Percentiles rank a stretch among this genome's conserved stretches.
phyloP scores from a whole-genome alignment of 2,329 filamentous ascomycete species.

The Xylariaceae sp. region DNA sequence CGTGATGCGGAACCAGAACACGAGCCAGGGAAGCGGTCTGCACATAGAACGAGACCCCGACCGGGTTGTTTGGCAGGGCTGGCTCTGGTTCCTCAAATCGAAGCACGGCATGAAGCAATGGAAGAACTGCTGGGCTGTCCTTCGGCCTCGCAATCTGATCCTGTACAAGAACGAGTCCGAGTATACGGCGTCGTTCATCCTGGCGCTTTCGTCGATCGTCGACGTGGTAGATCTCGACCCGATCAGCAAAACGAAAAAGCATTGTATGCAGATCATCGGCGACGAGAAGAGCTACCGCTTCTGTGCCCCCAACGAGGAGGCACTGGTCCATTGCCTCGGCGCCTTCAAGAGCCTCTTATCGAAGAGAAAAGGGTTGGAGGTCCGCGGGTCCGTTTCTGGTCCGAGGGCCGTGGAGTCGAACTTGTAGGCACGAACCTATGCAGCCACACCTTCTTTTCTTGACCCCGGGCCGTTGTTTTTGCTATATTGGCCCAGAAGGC shows the following conservation, averaged over 20 bases:
- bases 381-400: slow-evolving; percentile 37
- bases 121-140: slow-evolving; percentile 91
- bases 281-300: slow-evolving; percentile 83
- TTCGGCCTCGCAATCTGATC: slow-evolving; percentile 77
- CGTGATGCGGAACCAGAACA: slow-evolving; percentile 44
- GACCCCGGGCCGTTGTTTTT: too few relatives aligned
- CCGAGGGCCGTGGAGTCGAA: slow-evolving; percentile 9
- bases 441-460: too few relatives aligned
- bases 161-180: slow-evolving; percentile 92
- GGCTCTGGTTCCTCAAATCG: slow-evolving; percentile 77
- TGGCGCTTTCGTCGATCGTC: slow-evolving; percentile 73
- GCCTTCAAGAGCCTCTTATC: slow-evolving; percentile 82
- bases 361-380: slow-evolving; percentile 60
- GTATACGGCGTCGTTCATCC: slow-evolving; percentile 78
- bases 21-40: slow-evolving; percentile 57
- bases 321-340: slow-evolving; percentile 76
- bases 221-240: slow-evolving; percentile 91
- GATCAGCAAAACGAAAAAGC: slow-evolving; percentile 73
- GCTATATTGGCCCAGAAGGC: not conserved
- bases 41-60: slow-evolving; percentile 64
- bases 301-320: slow-evolving; percentile 74
- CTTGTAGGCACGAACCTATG: slow-evolving; percentile 7
- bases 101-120: slow-evolving; percentile 82
- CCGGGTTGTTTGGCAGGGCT: slow-evolving; percentile 89
- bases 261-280: slow-evolving; percentile 88